phyloP scores from a whole-genome alignment of 139 green algal genomes.

The Chlorella ohadii region DNA sequence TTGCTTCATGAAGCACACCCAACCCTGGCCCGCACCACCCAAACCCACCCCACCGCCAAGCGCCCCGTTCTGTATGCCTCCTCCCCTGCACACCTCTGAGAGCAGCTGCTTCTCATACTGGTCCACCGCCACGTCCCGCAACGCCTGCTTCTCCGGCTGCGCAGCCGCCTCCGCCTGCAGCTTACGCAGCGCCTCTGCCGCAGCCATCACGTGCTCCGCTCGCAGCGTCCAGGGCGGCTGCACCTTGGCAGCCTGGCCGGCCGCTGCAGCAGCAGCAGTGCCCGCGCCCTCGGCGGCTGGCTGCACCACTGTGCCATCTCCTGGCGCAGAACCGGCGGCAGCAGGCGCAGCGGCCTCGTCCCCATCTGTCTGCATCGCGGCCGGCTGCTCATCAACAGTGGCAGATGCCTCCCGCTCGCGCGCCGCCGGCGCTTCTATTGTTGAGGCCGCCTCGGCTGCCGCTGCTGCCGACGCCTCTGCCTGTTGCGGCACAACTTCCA shows the following conservation, averaged over 20 bases:
- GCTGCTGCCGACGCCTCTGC: not conserved
- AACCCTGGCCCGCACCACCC: no score
- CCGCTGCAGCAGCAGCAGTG: not conserved
- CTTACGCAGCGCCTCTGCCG: conserved; percentile 22
- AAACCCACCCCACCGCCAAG: no score
- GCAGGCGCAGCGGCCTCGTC: not conserved
- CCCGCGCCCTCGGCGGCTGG: not conserved
- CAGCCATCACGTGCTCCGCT: conserved; percentile 25
- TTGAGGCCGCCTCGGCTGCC: not conserved
- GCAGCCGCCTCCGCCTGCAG: conserved; percentile 32
- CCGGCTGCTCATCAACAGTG: not conserved
- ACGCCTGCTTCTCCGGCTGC: conserved; percentile 13
- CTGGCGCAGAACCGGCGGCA: not conserved
- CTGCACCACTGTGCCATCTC: not conserved
- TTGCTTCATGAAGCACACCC: no score
- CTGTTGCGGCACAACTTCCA: no score
- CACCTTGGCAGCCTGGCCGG: not conserved
- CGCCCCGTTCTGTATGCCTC: no score
- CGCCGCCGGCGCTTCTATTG: not conserved
- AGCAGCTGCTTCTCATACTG: conserved; percentile 76
- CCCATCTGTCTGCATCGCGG: conserved; percentile 6
- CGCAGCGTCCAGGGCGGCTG: not conserved
- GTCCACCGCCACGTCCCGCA: conserved; percentile 54
- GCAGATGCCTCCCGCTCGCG: not conserved
- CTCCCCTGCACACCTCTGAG: conserved; percentile 34